Conservation (phyloP, 176 grass and related monocot genomes). For the Paspalum vaginatum region DNA sequence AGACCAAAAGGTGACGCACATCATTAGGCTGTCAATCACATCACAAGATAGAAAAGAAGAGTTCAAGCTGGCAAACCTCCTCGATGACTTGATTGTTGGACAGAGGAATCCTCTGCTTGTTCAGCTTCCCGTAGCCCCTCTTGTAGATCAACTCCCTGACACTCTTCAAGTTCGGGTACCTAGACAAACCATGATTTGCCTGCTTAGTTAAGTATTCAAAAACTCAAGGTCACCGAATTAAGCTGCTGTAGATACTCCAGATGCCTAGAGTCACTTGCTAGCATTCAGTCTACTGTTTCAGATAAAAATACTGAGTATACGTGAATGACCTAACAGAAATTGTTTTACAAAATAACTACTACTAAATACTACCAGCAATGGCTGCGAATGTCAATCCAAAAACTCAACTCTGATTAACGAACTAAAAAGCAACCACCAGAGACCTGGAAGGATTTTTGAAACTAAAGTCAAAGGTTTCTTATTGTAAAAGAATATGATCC, state of each 20-base stretch:
- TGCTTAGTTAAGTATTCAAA: not conserved
- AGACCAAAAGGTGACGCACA: not conserved
- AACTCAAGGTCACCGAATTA: not conserved
- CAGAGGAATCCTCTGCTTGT: constrained; percentile 82
- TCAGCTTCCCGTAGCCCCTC: constrained; percentile 82
- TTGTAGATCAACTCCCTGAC: constrained; percentile 91
- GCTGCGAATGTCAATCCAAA: not conserved
- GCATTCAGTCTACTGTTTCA: not conserved
- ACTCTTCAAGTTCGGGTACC: constrained; percentile 95
- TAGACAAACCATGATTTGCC: constrained; percentile 1
- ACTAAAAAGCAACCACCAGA: accelerated
- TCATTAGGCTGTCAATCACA: not conserved
- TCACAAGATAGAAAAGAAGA: not conserved
- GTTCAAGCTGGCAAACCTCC: constrained; percentile 43
- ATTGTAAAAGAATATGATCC: not conserved
- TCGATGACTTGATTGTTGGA: constrained; percentile 71
- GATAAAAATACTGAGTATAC: not conserved
- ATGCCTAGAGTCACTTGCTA: not conserved
- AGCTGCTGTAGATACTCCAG: not conserved
- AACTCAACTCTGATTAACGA: not conserved
- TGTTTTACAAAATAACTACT: not conserved
- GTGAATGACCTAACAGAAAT: not conserved
- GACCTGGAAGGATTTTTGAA: no score
- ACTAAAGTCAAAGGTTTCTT: no score
- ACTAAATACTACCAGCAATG: not conserved